phyloP scores from a whole-genome alignment of 805 yeast species.

The Maudiozyma bulderi region DNA sequence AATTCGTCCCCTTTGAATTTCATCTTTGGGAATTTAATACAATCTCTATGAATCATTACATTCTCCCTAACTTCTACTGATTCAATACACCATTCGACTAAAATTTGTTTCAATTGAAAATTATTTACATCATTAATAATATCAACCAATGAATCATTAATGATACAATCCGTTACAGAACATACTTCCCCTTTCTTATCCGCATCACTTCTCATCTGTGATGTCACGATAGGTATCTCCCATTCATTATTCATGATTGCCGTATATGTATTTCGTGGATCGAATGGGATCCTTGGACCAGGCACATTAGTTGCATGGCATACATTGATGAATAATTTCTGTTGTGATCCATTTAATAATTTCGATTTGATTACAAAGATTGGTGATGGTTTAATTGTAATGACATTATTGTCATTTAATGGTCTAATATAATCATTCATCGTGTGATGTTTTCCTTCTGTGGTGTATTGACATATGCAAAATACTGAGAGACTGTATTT shows the following conservation, averaged over 20 bases:
- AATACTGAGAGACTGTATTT: too few relatives aligned
- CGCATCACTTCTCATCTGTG: slow-evolving; percentile 40
- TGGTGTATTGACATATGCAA: neutral
- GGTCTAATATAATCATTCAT: slow-evolving; percentile 16
- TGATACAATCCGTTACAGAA: slow-evolving; percentile 69
- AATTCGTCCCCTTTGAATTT: slow-evolving; percentile 51
- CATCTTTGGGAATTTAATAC: slow-evolving; percentile 59
- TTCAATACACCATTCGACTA: slow-evolving; percentile 79
- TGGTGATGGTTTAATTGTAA: slow-evolving; percentile 43
- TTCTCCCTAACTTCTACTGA: slow-evolving; percentile 52
- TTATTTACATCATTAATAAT: slow-evolving; percentile 45
- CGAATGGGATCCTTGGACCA: slow-evolving; percentile 44
- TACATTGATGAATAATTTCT: slow-evolving; percentile 68
- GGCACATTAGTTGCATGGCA: slow-evolving; percentile 64
- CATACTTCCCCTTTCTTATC: slow-evolving; percentile 67
- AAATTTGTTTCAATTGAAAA: slow-evolving; percentile 48
- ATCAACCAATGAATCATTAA: slow-evolving; percentile 32
- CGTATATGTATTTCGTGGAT: slow-evolving; percentile 50
- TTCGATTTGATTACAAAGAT: slow-evolving; percentile 67
- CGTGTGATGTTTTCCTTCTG: neutral
- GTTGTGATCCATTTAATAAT: slow-evolving; percentile 31
- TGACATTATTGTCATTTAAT: slow-evolving; percentile 8
- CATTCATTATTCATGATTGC: slow-evolving; percentile 61
- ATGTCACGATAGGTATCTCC: slow-evolving; percentile 76
- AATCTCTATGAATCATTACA: slow-evolving; percentile 48